Evolutionary conservation across 2,329 filamentous ascomycete species (phyloP).

Genomic region (Penicillium sumatraense): DNA sequence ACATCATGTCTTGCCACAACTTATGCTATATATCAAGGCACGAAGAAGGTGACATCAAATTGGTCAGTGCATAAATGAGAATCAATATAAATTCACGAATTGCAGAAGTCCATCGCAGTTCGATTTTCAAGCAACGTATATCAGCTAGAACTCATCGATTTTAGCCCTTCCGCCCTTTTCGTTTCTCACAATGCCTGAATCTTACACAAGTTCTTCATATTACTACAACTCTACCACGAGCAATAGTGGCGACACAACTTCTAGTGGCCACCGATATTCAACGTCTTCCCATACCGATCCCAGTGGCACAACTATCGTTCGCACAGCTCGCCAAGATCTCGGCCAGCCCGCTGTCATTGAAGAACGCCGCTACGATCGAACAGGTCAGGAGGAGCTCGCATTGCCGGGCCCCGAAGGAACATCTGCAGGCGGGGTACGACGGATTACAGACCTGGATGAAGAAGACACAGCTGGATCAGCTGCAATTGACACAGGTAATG

Average conservation of each 20-base stretch:
- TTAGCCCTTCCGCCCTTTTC: background rate
- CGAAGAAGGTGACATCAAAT: too few species aligned
- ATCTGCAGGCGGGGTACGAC: constrained; percentile 27
- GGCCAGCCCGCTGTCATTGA: constrained; percentile 39
- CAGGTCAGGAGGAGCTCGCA: constrained; percentile 34
- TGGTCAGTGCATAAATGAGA: background rate
- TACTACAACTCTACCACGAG: constrained; percentile 38
- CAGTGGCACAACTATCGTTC: constrained; percentile 38
- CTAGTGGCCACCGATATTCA: constrained; percentile 39
- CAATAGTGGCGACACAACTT: constrained; percentile 27
- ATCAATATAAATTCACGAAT: background rate
- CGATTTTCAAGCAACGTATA: background rate
- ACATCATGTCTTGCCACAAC: background rate
- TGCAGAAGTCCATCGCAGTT: background rate
- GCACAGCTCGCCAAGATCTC: constrained; percentile 40
- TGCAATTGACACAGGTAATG: constrained; percentile 10
- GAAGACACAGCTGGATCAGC: constrained; percentile 16
- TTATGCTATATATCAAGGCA: background rate
- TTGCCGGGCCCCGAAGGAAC: constrained; percentile 16
- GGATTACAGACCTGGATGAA: constrained; percentile 36
- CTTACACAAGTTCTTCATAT: constrained; percentile 38
- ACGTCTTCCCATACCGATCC: constrained; percentile 37
- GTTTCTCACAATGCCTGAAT: constrained; percentile 27
- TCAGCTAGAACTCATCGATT: background rate
- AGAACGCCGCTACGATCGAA: constrained; percentile 38